Percentiles rank a stretch among this genome's conserved stretches.
Conservation (phyloP, 2,329 filamentous ascomycete species). For the Emergomyces pasteurianus region DNA sequence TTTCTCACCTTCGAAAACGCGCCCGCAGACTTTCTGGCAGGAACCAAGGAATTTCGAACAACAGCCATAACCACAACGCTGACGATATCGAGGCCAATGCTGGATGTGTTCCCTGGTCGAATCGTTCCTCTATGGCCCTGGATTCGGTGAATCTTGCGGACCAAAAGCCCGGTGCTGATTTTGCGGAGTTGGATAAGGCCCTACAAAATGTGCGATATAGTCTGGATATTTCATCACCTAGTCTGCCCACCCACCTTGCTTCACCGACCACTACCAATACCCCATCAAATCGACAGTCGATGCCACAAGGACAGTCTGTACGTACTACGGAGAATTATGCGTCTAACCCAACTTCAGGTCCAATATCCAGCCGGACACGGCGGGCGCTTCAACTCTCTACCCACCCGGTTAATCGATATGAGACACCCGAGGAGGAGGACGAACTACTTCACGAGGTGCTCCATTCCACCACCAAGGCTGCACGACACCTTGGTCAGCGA, state of each 20-base stretch:
- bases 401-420: conserved; percentile 72
- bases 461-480: conserved; percentile 61
- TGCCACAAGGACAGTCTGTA: conserved; percentile 19
- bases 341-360: conserved; percentile 20
- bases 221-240: conserved; percentile 36
- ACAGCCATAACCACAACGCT: conserved; percentile 44
- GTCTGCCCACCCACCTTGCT: conserved; percentile 26
- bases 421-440: conserved; percentile 92
- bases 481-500: conserved; percentile 52
- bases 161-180: conserved; percentile 36
- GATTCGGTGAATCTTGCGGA: conserved; percentile 46
- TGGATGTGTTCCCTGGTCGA: conserved; percentile 81
- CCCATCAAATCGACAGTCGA: conserved; percentile 27
- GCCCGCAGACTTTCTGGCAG: conserved; percentile 85
- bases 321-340: conserved; percentile 12
- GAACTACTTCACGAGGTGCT: conserved; percentile 87
- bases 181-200: conserved; percentile 50
- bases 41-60: conserved; percentile 63
- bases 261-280: conserved; percentile 18
- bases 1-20: conserved; percentile 89
- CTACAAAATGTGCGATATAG: conserved; percentile 49
- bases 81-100: conserved; percentile 91
- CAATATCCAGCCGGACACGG: conserved; percentile 68
- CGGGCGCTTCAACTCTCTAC: conserved; percentile 58
- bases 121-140: conserved; percentile 70